Base-by-base conservation (phyloP, 1,284 basidiomycete species). In the Malassezia japonica region DNA sequence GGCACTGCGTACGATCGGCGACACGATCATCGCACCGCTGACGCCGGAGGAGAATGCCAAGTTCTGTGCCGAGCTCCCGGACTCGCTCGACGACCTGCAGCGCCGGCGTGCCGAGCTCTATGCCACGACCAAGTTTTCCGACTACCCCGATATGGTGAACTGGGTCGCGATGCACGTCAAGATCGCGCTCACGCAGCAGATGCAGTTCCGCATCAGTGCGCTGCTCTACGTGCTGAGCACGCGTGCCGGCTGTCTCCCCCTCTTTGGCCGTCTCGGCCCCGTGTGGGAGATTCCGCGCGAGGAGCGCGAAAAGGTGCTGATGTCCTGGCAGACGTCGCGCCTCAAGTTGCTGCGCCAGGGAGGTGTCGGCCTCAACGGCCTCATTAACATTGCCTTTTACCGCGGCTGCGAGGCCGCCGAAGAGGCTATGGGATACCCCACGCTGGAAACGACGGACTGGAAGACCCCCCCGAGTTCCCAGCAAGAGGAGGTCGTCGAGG, bases 361-460 rank as follows among this genome's bases (percentile, higher is more conserved):
- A 1, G 63, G 60, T 1, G 34, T 59, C 15, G 70, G 70, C 29
- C 50, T 72, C 48, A 54, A 56, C 28, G 65, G 61, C 7, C 57
- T 71, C 46, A 46, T 47, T 23, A 43, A 65, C n/a, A 49, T 71
- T 21, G 57, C 61, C 38, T 71, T 57, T 47, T 72, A 71, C 56
- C 60, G 64, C 37, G 56, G 59, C 48, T 46, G 60, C 48, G 59
- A 61, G 41, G 48, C 54, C 2, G 70, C 68, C 4, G 60, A 55
- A 58, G 62, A 67, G 46, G 67, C 70, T 6, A 58, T 65, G n/a
- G 70, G 70, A 15, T 72, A 72, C 57, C 60, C 61, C 4, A 61
- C 57, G 15, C 64, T 64, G 29, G 58, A 54, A 18, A 25, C 60
- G 24, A 54, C 46, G 28, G 68, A 70, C 49, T 72, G 68, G 68